Conservation (phyloP, 2,329 filamentous ascomycete genomes). For the Pestalotiopsis fici region DNA sequence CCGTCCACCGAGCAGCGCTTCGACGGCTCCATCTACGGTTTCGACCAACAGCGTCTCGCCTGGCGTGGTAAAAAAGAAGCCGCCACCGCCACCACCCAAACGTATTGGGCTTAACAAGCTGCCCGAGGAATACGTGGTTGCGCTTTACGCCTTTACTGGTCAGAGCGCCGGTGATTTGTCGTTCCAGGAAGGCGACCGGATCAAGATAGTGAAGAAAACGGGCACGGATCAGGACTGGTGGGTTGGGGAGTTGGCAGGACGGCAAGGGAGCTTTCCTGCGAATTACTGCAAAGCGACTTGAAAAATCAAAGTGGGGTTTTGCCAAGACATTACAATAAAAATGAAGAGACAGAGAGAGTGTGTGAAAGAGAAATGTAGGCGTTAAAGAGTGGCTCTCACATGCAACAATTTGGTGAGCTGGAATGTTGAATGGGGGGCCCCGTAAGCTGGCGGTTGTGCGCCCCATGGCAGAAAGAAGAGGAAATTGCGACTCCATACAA, state of each 20-base stretch:
- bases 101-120: conserved; percentile 49
- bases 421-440: not conserved
- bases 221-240: conserved; percentile 85
- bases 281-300: conserved; percentile 68
- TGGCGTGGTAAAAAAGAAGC: conserved; percentile 67
- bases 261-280: conserved; percentile 74
- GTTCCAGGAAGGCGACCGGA: conserved; percentile 77
- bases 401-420: not conserved
- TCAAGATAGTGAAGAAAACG: conserved; percentile 77
- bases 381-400: not conserved
- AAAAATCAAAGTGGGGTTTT: no score
- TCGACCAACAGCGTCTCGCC: conserved; percentile 27
- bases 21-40: conserved; percentile 23
- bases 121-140: conserved; percentile 63
- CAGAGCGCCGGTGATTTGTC: conserved; percentile 70
- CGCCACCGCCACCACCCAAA: conserved; percentile 70
- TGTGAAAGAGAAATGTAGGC: no score
- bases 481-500: not conserved
- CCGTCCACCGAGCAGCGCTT: conserved; percentile 21
- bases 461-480: not conserved
- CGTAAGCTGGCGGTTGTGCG: not conserved
- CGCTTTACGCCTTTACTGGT: conserved; percentile 74
- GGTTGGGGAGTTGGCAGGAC: conserved; percentile 74
- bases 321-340: no score
- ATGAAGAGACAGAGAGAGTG: no score